phyloP scores from a whole-genome alignment of 768 basidiomycete species.

The Phylloporus scabripes region DNA sequence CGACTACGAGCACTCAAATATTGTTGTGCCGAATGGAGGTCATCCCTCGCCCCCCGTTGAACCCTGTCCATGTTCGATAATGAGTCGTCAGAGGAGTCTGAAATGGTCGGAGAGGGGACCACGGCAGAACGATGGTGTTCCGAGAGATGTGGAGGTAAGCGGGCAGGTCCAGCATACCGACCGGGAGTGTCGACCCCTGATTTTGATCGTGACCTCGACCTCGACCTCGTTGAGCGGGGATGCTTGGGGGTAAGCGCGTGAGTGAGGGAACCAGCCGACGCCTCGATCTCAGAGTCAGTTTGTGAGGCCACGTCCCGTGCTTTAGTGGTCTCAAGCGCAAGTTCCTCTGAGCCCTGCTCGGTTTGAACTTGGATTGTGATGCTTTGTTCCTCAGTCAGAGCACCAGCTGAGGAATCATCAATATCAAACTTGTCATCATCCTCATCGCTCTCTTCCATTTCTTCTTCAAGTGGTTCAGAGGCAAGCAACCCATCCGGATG shows the following conservation, averaged over 20 bases:
- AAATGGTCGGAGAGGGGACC: conserved; percentile 32
- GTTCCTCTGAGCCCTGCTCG: conserved; percentile 13
- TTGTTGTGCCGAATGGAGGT: conserved; percentile 39
- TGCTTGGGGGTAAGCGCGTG: conserved; percentile 29
- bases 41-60: conserved; percentile 49
- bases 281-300: conserved; percentile 27
- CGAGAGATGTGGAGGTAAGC: conserved; percentile 39
- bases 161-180: conserved; percentile 49
- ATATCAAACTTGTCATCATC: conserved; percentile 89
- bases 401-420: conserved; percentile 75
- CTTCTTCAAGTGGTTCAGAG: conserved; percentile 33
- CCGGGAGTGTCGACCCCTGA: conserved; percentile 61
- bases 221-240: conserved; percentile 23
- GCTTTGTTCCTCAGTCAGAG: conserved; percentile 19
- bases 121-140: conserved; percentile 14
- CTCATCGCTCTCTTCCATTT: conserved; percentile 38
- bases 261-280: conserved; percentile 30
- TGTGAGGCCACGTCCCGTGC: conserved; percentile 22
- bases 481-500: conserved; percentile 7
- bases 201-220: conserved; percentile 35
- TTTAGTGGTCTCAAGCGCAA: conserved; percentile 25
- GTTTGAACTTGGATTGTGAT: conserved; percentile 3
- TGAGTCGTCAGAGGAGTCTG: conserved; percentile 37
- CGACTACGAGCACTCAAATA: conserved; percentile 44
- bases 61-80: conserved; percentile 31